phyloP scores from a whole-genome alignment of 2,329 filamentous ascomycete genomes.

The Epichloe uncinata region DNA sequence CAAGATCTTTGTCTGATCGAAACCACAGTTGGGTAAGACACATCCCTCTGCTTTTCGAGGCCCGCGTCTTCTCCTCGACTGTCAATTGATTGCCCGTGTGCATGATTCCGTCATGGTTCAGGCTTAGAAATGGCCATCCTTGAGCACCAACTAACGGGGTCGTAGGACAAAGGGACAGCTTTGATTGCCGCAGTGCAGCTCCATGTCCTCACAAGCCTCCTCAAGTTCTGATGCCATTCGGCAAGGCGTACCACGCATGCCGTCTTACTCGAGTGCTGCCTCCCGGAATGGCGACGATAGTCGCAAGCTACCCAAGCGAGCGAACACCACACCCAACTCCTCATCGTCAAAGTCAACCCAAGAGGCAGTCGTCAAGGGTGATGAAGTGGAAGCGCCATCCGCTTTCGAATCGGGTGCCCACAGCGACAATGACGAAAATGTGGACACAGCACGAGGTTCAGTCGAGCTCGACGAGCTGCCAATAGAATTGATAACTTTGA shows the following conservation, averaged over 20 bases:
- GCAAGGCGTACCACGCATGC: constrained; percentile 16
- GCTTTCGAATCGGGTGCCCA: constrained; percentile 35
- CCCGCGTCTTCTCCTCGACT: too few relatives aligned
- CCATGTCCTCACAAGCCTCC: constrained; percentile 22
- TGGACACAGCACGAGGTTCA: constrained; percentile 38
- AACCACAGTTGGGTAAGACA: too few relatives aligned
- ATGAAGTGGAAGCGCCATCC: constrained; percentile 25
- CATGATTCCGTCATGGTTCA: too few relatives aligned
- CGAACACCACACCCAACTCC: constrained; percentile 32
- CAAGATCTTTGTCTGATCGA: too few relatives aligned
- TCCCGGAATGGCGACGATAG: constrained; percentile 18
- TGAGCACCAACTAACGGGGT: too few relatives aligned
- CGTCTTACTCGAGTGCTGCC: constrained; percentile 17
- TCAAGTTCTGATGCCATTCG: constrained; percentile 17
- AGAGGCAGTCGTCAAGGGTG: constrained; percentile 10
- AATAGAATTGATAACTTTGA: constrained; percentile 82
- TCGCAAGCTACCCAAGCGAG: constrained; percentile 26
- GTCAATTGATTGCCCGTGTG: too few relatives aligned
- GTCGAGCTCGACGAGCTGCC: constrained; percentile 79
- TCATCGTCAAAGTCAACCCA: constrained; percentile 7
- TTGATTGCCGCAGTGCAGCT: constrained; percentile 12
- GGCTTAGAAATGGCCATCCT: too few relatives aligned
- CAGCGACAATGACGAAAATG: constrained; percentile 29
- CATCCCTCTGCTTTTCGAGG: too few relatives aligned
- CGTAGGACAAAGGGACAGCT: too few relatives aligned